These are phyloP conservation scores for Leishmania amazonensis DNA, from an alignment of 208 protist species.

Conservation along the genomic window DNA sequence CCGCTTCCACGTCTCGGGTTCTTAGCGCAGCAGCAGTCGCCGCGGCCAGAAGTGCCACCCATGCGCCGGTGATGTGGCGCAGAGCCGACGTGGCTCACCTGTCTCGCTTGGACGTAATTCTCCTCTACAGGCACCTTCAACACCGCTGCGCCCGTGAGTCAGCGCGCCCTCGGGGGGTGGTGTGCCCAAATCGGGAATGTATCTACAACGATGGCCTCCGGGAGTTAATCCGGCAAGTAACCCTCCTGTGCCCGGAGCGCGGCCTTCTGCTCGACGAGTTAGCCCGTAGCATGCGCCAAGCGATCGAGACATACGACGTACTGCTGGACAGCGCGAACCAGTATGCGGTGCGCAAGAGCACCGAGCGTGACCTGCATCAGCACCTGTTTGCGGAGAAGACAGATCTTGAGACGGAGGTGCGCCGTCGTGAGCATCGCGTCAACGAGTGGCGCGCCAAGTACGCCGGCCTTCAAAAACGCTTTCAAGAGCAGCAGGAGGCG, in stretches of 20 bases:
- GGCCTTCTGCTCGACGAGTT: constrained; percentile 81
- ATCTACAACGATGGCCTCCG: constrained; percentile 78
- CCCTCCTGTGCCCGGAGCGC: constrained; percentile 85
- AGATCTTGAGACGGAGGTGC: constrained; percentile 81
- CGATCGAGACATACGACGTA: constrained; percentile 82
- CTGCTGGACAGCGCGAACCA: constrained; percentile 85
- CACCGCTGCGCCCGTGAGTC: constrained; percentile 57
- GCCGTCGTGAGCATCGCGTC: constrained; percentile 84
- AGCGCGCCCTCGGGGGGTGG: constrained; percentile 61
- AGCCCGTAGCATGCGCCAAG: constrained; percentile 57
- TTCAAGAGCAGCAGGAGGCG: constrained; percentile 79
- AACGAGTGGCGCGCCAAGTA: constrained; percentile 85
- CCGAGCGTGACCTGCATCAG: constrained; percentile 76
- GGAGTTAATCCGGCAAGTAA: constrained; percentile 90
- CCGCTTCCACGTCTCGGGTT: neutral
- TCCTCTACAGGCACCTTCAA: constrained; percentile 78
- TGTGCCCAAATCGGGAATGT: constrained; percentile 73
- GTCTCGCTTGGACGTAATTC: constrained; percentile 68
- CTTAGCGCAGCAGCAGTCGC: neutral
- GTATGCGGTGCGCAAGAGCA: constrained; percentile 88
- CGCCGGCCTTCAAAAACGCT: constrained; percentile 75
- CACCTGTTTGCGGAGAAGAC: constrained; percentile 70
- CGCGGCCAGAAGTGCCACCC: neutral
- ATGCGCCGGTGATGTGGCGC: constrained; percentile 13
- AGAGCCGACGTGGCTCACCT: constrained; percentile 49